Conservation (phyloP, 192 early-diverging fungal species). For the Glomus cerebriforme region DNA sequence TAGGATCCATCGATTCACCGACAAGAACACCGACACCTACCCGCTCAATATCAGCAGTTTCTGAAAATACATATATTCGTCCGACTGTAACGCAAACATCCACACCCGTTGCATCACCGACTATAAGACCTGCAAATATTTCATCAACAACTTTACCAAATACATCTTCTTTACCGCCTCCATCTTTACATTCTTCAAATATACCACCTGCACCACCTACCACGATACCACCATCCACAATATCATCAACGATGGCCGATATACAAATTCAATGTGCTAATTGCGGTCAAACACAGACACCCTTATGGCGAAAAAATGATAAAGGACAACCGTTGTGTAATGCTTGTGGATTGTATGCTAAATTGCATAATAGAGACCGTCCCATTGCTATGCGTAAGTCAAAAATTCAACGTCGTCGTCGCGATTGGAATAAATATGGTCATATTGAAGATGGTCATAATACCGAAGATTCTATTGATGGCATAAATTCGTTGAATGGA, state of each 20-base stretch:
- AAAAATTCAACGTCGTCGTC: conserved; percentile 53
- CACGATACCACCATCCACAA: neutral
- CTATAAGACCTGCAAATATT: neutral
- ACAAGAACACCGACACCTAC: conserved; percentile 7
- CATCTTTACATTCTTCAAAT: neutral
- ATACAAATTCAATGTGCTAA: conserved; percentile 57
- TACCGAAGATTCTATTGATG: conserved; percentile 1
- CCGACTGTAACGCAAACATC: conserved; percentile 8
- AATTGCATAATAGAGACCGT: conserved; percentile 55
- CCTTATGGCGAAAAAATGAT: conserved; percentile 79
- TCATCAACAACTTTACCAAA: neutral
- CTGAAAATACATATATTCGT: neutral
- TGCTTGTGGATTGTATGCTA: conserved; percentile 71
- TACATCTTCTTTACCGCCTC: neutral
- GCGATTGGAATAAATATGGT: conserved; percentile 41
- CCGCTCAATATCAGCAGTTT: neutral
- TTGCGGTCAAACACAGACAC: conserved; percentile 77
- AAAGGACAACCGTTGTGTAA: conserved; percentile 78
- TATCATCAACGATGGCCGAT: conserved; percentile 16
- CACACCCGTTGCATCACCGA: conserved; percentile 14
- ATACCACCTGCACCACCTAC: neutral
- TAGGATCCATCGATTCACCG: neutral
- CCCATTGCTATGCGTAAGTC: conserved; percentile 58
- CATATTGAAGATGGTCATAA: conserved; percentile 19
- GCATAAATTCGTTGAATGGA: neutral